Evolutionary conservation across 1,284 basidiomycete genomes (phyloP).

Genomic region (Ceratobasidium sp.): DNA sequence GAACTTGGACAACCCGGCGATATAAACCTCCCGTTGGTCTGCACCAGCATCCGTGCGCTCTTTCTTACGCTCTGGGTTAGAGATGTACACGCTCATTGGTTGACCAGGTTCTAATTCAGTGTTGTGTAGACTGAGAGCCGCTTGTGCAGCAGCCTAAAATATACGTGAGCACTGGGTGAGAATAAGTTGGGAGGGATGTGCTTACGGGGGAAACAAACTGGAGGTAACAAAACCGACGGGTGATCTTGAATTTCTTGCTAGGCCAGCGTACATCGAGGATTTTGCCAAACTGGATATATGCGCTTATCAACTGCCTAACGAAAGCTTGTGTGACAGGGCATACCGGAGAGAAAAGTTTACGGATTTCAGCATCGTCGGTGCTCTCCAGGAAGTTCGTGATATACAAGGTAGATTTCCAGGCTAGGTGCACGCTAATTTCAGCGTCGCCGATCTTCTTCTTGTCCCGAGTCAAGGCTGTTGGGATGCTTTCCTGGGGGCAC

Average conservation of each 20-base stretch:
- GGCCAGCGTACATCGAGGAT: constrained; percentile 98
- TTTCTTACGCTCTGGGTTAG: constrained; percentile 91
- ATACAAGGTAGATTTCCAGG: constrained; percentile 95
- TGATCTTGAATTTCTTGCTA: constrained; percentile 93
- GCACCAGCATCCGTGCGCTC: constrained; percentile 88
- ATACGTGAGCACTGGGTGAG: background rate
- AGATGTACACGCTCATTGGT: constrained; percentile 84
- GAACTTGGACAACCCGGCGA: constrained; percentile 84
- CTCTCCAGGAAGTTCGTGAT: constrained; percentile 95
- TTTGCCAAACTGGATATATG: constrained; percentile 76
- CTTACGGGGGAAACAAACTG: constrained; percentile 88
- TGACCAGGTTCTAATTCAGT: constrained; percentile 77
- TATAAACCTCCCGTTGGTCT: constrained; percentile 85
- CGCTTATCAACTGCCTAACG: background rate
- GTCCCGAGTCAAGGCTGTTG: constrained; percentile 91
- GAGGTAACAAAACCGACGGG: constrained; percentile 94
- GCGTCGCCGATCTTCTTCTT: constrained; percentile 83
- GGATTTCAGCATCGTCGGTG: constrained; percentile 82
- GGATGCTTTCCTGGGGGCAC: constrained; percentile 75
- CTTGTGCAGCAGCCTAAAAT: constrained; percentile 77
- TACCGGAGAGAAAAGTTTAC: constrained; percentile 84
- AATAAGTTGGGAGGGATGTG: constrained; percentile 44
- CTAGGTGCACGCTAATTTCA: constrained; percentile 87
- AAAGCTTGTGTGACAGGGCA: constrained; percentile 44
- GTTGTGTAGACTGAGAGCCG: constrained; percentile 82